phyloP scores from a whole-genome alignment of 805 yeast species.

The Candida endomychidarum region DNA sequence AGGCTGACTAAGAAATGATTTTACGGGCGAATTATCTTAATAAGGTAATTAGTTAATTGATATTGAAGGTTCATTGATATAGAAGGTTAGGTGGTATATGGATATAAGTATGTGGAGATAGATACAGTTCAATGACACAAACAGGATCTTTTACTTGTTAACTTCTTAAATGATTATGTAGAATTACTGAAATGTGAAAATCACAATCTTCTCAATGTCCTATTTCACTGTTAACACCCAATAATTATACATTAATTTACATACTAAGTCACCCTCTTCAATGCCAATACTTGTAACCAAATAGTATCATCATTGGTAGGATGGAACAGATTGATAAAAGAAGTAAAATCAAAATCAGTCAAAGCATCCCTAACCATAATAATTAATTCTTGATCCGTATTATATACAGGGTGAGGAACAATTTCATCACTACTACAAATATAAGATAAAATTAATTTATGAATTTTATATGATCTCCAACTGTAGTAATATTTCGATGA shows the following conservation, averaged over 20 bases:
- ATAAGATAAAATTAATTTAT: constrained; percentile 4
- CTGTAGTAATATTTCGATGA: constrained; percentile 8
- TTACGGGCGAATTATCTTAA: no score
- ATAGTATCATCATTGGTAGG: constrained; percentile 6
- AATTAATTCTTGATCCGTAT: background rate
- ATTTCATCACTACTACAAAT: background rate
- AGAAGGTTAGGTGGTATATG: no score
- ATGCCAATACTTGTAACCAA: constrained; percentile 10
- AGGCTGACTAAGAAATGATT: no score
- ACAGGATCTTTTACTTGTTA: no score
- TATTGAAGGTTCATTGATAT: no score
- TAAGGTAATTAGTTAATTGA: no score
- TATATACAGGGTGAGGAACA: background rate
- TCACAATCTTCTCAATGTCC: no score
- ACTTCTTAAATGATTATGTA: no score
- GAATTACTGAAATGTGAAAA: no score
- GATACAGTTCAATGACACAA: no score
- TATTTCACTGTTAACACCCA: no score
- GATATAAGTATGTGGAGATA: no score
- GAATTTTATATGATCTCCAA: constrained; percentile 12
- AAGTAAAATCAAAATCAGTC: constrained; percentile 9
- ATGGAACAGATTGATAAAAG: constrained; percentile 2
- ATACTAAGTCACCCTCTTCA: constrained; percentile 3
- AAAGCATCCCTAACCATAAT: background rate
- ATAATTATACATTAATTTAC: background rate